Evolutionary conservation across 1,284 basidiomycete species (phyloP).

Genomic region (Cryptococcus sp.): DNA sequence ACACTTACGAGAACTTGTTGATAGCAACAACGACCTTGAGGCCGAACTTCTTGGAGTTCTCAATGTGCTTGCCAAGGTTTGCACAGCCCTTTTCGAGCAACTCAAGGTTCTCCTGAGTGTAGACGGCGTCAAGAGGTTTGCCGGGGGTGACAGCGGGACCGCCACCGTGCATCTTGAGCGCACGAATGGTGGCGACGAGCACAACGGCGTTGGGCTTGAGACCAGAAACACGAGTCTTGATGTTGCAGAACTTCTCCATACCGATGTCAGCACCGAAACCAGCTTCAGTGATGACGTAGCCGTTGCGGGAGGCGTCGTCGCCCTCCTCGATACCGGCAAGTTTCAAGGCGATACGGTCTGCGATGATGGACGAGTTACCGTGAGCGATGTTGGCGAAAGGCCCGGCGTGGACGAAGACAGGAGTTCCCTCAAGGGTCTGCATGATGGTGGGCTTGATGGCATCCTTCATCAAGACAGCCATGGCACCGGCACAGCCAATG

Average conservation of each 20-base stretch:
- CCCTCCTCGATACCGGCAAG: slow-evolving; percentile 95
- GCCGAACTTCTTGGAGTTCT: slow-evolving; percentile 94
- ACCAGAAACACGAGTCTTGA: slow-evolving; percentile 95
- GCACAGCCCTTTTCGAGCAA: slow-evolving; percentile 89
- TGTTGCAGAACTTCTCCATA: slow-evolving; percentile 99
- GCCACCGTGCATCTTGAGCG: slow-evolving; percentile 98
- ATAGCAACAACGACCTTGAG: slow-evolving; percentile 95
- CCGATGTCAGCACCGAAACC: slow-evolving; percentile 99
- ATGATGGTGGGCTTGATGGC: slow-evolving; percentile 99
- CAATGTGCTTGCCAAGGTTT: slow-evolving; percentile 91
- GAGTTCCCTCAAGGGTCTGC: slow-evolving; percentile 98
- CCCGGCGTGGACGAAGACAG: slow-evolving; percentile 97
- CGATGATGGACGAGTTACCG: slow-evolving; percentile 97
- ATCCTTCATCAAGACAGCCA: slow-evolving; percentile 98
- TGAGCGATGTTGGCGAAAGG: slow-evolving; percentile 99
- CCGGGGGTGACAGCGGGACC: slow-evolving; percentile 97
- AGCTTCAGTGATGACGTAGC: slow-evolving; percentile 97
- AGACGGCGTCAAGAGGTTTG: slow-evolving; percentile 89
- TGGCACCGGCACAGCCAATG: slow-evolving; percentile 90
- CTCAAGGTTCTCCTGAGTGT: slow-evolving; percentile 90
- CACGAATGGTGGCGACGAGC: slow-evolving; percentile 95
- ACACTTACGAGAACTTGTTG: slow-evolving; percentile 86
- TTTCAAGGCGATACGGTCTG: slow-evolving; percentile 94
- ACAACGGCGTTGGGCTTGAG: slow-evolving; percentile 91
- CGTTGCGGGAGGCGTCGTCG: slow-evolving; percentile 75